Conservation (phyloP, 805 yeast species). For the Metschnikowia sp. region DNA sequence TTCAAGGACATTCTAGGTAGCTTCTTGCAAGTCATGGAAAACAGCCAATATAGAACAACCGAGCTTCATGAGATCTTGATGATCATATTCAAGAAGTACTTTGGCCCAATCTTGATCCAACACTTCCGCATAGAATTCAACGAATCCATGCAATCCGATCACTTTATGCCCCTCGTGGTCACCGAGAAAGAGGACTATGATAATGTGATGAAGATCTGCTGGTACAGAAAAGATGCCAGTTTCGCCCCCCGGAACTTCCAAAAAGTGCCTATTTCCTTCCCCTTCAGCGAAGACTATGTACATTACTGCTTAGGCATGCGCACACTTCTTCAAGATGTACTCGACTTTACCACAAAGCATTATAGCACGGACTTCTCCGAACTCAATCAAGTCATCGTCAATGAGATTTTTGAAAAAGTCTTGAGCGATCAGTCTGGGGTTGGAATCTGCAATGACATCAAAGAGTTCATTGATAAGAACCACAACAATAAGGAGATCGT, state of each 20-base stretch:
- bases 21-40: constrained; percentile 73
- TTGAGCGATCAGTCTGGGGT: constrained; percentile 46
- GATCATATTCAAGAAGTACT: constrained; percentile 52
- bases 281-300: constrained; percentile 86
- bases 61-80: constrained; percentile 63
- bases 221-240: constrained; percentile 58
- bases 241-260: constrained; percentile 44
- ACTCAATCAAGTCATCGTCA: constrained; percentile 53
- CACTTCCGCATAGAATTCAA: constrained; percentile 61
- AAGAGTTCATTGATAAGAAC: constrained; percentile 57
- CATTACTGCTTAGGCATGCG: constrained; percentile 77
- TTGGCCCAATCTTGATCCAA: constrained; percentile 51
- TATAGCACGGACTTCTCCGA: constrained; percentile 62
- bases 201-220: constrained; percentile 59
- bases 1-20: constrained; percentile 65
- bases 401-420: constrained; percentile 64
- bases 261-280: constrained; percentile 60
- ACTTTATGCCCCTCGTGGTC: constrained; percentile 81
- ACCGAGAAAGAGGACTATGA: constrained; percentile 58
- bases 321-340: constrained; percentile 58
- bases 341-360: constrained; percentile 61
- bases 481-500: constrained; percentile 83
- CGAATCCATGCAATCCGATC: constrained; percentile 67
- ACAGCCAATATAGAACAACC: constrained; percentile 56
- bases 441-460: constrained; percentile 57